Evolutionary conservation across 352 stramenopile species (phyloP).

Genomic region (Thalassiosira sp.): DNA sequence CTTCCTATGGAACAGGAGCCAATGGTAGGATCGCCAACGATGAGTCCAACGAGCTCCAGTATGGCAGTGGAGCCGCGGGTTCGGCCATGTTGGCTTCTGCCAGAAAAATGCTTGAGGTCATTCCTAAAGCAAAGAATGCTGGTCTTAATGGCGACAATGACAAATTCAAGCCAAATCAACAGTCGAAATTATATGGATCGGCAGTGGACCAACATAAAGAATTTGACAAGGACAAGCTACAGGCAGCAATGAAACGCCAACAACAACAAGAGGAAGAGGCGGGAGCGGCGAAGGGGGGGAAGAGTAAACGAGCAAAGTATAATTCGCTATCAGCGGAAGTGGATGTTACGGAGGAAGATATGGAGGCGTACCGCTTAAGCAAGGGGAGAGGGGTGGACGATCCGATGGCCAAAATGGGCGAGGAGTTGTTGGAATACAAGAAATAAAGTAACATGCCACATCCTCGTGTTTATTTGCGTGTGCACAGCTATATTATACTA

Average conservation of each 20-base stretch:
- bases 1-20: slow-evolving; percentile 94
- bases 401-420: slow-evolving; percentile 91
- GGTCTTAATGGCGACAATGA: slow-evolving; percentile 49
- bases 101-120: slow-evolving; percentile 76
- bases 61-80: slow-evolving; percentile 71
- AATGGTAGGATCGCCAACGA: slow-evolving; percentile 90
- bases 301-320: slow-evolving; percentile 90
- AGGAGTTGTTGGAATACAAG: slow-evolving; percentile 79
- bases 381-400: slow-evolving; percentile 87
- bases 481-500: neutral
- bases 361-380: slow-evolving; percentile 93
- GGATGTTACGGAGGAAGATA: slow-evolving; percentile 93
- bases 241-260: slow-evolving; percentile 53
- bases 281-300: slow-evolving; percentile 55
- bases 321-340: slow-evolving; percentile 87
- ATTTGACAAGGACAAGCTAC: slow-evolving; percentile 71
- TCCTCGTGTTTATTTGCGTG: too few species aligned
- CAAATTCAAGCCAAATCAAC: slow-evolving; percentile 37
- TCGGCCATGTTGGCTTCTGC: slow-evolving; percentile 70
- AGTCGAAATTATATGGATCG: slow-evolving; percentile 88
- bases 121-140: slow-evolving; percentile 32
- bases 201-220: slow-evolving; percentile 75
- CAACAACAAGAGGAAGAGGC: slow-evolving; percentile 48
- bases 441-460: slow-evolving; percentile 11
- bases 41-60: slow-evolving; percentile 83